A percentile compares a stretch with the other conserved stretches of the same genome.
These are phyloP conservation scores for Wallacemonas sp. DNA, from an alignment of 208 protist genomes.

Conservation along the genomic window DNA sequence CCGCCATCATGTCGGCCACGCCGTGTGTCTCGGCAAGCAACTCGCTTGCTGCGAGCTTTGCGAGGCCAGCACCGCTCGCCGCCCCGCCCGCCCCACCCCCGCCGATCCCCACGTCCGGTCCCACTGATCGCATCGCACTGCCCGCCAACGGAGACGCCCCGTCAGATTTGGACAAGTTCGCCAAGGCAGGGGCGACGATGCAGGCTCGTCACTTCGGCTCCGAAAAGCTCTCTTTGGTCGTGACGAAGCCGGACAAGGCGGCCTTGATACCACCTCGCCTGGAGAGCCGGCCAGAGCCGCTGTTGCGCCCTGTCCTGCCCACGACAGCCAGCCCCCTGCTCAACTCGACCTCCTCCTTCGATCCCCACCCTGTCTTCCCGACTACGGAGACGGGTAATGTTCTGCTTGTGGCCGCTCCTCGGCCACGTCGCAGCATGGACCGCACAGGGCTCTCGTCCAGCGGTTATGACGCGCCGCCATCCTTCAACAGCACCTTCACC, in stretches of 20 bases:
- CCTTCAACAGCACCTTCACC: too few relatives aligned
- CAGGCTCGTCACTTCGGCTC: neutral
- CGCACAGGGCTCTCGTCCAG: neutral
- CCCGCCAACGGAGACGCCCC: neutral
- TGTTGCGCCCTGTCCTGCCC: too few relatives aligned
- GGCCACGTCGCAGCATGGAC: neutral
- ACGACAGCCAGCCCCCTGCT: too few relatives aligned
- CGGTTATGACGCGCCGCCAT: too few relatives aligned
- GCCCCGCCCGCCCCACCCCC: constrained; percentile 1
- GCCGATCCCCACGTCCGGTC: neutral
- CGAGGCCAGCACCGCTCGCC: neutral
- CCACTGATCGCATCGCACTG: neutral
- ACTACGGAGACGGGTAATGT: constrained; percentile 12
- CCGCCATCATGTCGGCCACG: constrained; percentile 13
- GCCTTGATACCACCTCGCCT: constrained; percentile 21
- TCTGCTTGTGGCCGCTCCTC: constrained; percentile 4
- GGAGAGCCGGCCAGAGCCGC: neutral
- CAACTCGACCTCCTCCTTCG: neutral
- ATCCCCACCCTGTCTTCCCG: constrained; percentile 6
- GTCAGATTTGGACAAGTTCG: constrained; percentile 18
- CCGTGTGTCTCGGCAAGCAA: constrained; percentile 12
- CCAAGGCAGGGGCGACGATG: constrained; percentile 12
- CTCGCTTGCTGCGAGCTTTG: constrained; percentile 7
- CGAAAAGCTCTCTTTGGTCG: constrained; percentile 8
- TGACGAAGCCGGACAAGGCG: neutral